Evolutionary conservation across 495 filamentous ascomycete species (phyloP).

Genomic region (Xanthoparmelia taractica): DNA sequence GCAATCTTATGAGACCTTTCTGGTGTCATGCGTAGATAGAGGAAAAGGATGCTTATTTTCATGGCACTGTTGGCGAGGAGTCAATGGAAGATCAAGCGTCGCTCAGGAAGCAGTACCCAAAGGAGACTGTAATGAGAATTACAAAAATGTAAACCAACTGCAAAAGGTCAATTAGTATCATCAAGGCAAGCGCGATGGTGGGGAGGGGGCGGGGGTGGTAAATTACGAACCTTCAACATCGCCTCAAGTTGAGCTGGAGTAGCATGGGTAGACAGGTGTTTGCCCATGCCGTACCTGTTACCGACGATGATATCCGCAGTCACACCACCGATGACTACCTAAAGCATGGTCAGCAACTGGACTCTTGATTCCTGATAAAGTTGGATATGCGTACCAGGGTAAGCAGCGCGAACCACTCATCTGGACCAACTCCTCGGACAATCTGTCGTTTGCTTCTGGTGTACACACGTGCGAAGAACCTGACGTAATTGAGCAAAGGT

Average conservation of each 20-base stretch:
- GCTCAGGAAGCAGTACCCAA: constrained; percentile 1
- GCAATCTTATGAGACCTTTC: constrained; percentile 25
- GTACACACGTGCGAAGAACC: constrained; percentile 20
- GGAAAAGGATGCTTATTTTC: constrained; percentile 33
- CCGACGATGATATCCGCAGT: constrained; percentile 19
- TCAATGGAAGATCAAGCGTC: background rate
- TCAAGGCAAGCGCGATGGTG: background rate
- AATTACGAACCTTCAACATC: constrained; percentile 14
- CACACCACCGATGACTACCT: constrained; percentile 1
- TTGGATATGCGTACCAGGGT: constrained; percentile 5
- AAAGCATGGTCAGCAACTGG: background rate
- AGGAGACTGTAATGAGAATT: constrained; percentile 13
- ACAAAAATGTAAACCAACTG: constrained; percentile 19
- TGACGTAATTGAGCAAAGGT: background rate
- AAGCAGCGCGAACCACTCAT: constrained; percentile 18
- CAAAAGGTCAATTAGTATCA: background rate
- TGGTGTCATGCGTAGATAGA: constrained; percentile 33
- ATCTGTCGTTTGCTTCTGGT: constrained; percentile 16
- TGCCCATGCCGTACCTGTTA: constrained; percentile 19
- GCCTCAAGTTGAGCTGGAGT: constrained; percentile 7
- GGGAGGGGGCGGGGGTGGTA: no score
- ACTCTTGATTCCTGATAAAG: background rate
- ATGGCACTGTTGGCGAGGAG: constrained; percentile 8
- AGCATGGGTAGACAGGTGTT: constrained; percentile 9
- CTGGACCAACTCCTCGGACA: constrained; percentile 16